These are phyloP conservation scores for Penicillium subrubescens DNA, from an alignment of 495 filamentous ascomycete genomes.

Conservation along the genomic window DNA sequence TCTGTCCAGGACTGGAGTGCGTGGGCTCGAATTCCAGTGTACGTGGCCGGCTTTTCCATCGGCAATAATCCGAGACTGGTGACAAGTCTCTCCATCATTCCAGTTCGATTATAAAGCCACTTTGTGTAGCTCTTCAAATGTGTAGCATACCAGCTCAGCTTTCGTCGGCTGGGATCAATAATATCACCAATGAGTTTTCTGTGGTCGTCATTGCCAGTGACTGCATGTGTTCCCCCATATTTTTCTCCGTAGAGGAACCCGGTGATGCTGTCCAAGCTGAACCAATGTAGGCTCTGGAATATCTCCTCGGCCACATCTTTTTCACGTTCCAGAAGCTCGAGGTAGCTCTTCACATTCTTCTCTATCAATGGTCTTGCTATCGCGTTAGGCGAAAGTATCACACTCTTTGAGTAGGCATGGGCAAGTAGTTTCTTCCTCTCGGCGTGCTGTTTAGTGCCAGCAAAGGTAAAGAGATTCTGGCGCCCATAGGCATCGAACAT, in stretches of 20 bases:
- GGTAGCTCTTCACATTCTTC: slow-evolving; percentile 30
- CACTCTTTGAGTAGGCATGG: slow-evolving; percentile 42
- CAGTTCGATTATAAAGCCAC: not conserved
- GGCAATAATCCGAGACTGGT: not conserved
- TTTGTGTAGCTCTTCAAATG: not conserved
- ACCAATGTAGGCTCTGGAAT: slow-evolving; percentile 42
- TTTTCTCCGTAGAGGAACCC: slow-evolving; percentile 10
- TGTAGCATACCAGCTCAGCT: not conserved
- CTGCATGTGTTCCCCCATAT: not conserved
- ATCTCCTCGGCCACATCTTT: slow-evolving; percentile 27
- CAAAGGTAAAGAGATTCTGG: slow-evolving; percentile 41
- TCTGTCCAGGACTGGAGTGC: not conserved
- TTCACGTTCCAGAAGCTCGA: slow-evolving; percentile 33
- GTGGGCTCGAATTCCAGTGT: not conserved
- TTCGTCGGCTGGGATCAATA: not conserved
- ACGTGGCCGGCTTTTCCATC: not conserved
- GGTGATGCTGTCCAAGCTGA: slow-evolving; percentile 44
- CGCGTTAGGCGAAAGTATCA: slow-evolving; percentile 15
- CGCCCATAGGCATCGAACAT: slow-evolving; percentile 47
- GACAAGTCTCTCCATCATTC: not conserved
- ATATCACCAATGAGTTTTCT: not conserved
- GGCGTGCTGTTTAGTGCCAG: slow-evolving; percentile 27
- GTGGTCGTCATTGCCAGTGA: not conserved
- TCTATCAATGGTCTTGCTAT: slow-evolving; percentile 23
- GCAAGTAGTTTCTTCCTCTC: slow-evolving; percentile 43